Percentiles rank a stretch among this genome's conserved stretches.
Conservation (phyloP, 441 rosid species). For the Populus hybrid region DNA sequence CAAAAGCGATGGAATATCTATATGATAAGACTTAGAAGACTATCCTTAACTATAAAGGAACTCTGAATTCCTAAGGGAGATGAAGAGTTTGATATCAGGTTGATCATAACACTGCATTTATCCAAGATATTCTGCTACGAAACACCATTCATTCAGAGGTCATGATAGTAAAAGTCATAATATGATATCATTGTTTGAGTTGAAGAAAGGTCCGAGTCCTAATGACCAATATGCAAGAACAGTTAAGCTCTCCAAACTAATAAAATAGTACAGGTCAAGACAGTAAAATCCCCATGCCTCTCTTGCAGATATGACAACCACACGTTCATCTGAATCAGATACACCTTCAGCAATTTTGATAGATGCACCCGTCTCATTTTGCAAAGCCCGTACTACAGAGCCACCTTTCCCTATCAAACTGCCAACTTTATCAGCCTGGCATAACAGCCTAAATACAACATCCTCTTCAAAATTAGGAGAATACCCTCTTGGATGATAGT, state of each 20-base stretch:
- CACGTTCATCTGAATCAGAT: neutral
- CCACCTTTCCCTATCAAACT: neutral
- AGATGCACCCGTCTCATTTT: neutral
- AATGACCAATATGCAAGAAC: slow-evolving; percentile 18
- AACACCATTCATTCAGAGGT: neutral
- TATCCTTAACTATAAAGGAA: neutral
- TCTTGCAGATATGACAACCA: neutral
- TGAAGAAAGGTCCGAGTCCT: neutral
- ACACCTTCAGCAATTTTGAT: neutral
- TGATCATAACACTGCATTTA: neutral
- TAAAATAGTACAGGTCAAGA: neutral
- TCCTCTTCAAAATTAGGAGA: neutral
- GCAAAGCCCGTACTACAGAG: neutral
- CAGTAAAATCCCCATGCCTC: neutral
- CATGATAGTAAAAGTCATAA: neutral
- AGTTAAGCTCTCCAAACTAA: slow-evolving; percentile 17
- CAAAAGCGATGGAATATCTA: neutral
- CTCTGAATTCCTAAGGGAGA: neutral
- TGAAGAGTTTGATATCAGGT: neutral
- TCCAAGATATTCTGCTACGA: neutral
- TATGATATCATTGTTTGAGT: neutral
- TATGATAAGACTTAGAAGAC: neutral
- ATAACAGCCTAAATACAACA: neutral
- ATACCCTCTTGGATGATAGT: neutral
- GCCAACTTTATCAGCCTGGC: neutral